These are phyloP conservation scores for Ceratocystiopsis minuta DNA, from an alignment of 2,329 filamentous ascomycete genomes.

Conservation along the genomic window DNA sequence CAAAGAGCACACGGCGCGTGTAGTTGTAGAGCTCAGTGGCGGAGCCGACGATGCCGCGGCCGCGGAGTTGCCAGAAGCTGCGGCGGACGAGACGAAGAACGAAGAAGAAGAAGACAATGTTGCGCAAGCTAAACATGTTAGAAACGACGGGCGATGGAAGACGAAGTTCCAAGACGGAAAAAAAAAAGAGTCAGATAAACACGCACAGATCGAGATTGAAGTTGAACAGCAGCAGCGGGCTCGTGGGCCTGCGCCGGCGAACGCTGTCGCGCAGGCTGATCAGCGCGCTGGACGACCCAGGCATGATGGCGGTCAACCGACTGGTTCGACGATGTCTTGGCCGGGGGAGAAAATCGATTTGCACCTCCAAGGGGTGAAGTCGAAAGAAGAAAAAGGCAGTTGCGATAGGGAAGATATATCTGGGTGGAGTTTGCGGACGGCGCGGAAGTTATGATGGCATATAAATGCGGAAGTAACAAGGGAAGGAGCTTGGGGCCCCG, in stretches of 20 bases:
- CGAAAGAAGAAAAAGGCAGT: neutral
- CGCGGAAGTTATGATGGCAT: neutral
- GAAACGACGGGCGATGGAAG: too few relatives aligned
- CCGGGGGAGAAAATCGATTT: neutral
- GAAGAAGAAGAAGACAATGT: constrained; percentile 80
- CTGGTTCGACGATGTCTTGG: too few relatives aligned
- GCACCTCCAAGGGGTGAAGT: neutral
- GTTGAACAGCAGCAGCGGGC: constrained; percentile 42
- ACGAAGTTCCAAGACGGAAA: too few relatives aligned
- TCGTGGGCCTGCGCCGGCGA: constrained; percentile 37
- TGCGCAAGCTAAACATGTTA: constrained; percentile 43
- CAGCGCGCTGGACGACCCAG: constrained; percentile 52
- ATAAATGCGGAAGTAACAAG: neutral
- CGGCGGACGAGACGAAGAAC: constrained; percentile 67
- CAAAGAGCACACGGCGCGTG: constrained; percentile 57
- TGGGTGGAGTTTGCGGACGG: neutral
- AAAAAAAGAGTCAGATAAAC: neutral
- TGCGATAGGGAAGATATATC: too few relatives aligned
- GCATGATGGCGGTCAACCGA: constrained; percentile 28
- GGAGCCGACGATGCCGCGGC: constrained; percentile 71
- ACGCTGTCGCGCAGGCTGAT: constrained; percentile 52
- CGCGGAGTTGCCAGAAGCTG: constrained; percentile 67
- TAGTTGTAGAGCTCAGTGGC: constrained; percentile 55
- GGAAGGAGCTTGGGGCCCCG: too few relatives aligned
- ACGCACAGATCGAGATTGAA: constrained; percentile 54